A percentile compares a stretch with the other conserved stretches of the same genome.
Conservation (phyloP, 169 alveolate species). For the Perkinsus chesapeaki region DNA sequence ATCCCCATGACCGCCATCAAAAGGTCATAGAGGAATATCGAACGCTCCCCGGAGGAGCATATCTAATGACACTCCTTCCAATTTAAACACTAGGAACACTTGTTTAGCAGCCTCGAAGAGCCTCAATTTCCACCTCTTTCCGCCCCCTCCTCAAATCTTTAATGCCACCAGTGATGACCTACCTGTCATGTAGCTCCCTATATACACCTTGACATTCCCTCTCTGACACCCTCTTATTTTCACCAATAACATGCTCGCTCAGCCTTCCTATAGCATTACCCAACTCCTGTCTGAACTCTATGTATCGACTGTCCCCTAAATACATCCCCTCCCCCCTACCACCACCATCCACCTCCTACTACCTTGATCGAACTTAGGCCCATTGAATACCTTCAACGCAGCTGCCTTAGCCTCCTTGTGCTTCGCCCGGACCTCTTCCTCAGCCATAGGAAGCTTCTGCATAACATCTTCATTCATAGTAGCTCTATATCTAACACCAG, state of each 20-base stretch:
- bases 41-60: no score
- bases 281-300: not conserved
- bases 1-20: no score
- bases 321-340: not conserved
- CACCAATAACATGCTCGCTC: not conserved
- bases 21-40: no score
- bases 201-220: not conserved
- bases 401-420: slow-evolving; percentile 45
- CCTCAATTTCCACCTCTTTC: no score
- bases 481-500: not conserved
- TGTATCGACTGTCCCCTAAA: not conserved
- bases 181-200: not conserved
- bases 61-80: no score
- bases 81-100: no score
- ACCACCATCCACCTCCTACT: not conserved
- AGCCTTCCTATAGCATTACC: not conserved
- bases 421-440: slow-evolving; percentile 38
- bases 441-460: slow-evolving; percentile 35
- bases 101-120: no score
- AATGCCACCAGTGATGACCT: no score
- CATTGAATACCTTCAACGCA: slow-evolving; percentile 30
- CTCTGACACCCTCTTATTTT: not conserved
- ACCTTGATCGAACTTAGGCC: not conserved
- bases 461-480: not conserved
- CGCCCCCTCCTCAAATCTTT: no score